Evolutionary conservation across 2,329 filamentous ascomycete genomes (phyloP).

Genomic region (Verticillium isaacii): DNA sequence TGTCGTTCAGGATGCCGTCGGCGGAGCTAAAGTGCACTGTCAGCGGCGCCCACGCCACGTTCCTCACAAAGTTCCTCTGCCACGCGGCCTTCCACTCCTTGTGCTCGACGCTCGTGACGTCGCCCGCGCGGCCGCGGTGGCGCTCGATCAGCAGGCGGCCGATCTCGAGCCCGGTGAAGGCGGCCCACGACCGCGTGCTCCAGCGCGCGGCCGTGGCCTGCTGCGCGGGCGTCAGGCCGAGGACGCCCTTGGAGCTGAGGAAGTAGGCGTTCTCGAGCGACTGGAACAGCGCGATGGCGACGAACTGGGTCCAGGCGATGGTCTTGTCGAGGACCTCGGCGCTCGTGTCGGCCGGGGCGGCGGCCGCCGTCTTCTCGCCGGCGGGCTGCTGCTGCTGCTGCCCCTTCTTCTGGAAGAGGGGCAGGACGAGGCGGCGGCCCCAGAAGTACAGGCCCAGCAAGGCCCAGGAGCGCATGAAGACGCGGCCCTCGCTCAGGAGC

Average conservation of each 20-base stretch:
- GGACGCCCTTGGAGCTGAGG: constrained; percentile 66
- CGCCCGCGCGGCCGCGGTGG: constrained; percentile 27
- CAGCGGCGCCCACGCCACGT: constrained; percentile 73
- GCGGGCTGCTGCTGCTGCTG: constrained; percentile 11
- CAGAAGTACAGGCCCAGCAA: constrained; percentile 69
- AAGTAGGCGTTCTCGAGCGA: constrained; percentile 79
- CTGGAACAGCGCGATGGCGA: constrained; percentile 67
- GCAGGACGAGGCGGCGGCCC: constrained; percentile 45
- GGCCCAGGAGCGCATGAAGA: constrained; percentile 73
- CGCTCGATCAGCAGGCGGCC: constrained; percentile 53
- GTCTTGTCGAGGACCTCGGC: constrained; percentile 33
- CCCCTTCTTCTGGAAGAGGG: constrained; percentile 22
- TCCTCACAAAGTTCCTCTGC: constrained; percentile 64
- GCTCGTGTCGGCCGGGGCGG: constrained; percentile 28
- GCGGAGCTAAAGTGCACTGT: constrained; percentile 80
- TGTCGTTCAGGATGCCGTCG: constrained; percentile 46
- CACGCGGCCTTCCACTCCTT: constrained; percentile 46
- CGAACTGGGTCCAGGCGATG: constrained; percentile 65
- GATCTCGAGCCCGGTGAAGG: constrained; percentile 73
- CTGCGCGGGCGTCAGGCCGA: constrained; percentile 52
- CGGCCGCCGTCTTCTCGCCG: constrained; percentile 18
- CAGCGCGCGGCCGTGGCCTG: constrained; percentile 61
- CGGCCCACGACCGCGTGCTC: constrained; percentile 77
- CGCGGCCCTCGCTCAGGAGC: constrained; percentile 66
- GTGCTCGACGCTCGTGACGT: constrained; percentile 32